A percentile compares a stretch with the other conserved stretches of the same genome.
Conservation (phyloP, 2,329 filamentous ascomycete genomes). For the Talaromyces sp. region DNA sequence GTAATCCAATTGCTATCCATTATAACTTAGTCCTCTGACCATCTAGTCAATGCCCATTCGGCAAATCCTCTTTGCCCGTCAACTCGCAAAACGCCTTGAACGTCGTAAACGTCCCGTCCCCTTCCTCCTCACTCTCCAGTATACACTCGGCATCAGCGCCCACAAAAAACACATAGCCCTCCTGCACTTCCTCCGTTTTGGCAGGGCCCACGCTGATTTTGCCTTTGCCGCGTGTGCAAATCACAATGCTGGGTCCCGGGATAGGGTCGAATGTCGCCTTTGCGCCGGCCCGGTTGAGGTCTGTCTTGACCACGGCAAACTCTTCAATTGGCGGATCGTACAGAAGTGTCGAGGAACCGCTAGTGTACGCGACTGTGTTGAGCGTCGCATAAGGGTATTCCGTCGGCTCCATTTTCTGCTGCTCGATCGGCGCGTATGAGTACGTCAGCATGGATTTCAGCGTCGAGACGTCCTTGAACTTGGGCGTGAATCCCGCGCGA, state of each 20-base stretch:
- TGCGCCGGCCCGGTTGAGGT: constrained; percentile 62
- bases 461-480: constrained; percentile 93
- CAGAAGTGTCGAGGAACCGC: constrained; percentile 63
- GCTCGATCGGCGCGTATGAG: constrained; percentile 85
- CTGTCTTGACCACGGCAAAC: constrained; percentile 80
- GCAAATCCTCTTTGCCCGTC: constrained; percentile 43
- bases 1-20: background rate
- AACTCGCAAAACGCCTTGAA: constrained; percentile 96
- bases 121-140: constrained; percentile 61
- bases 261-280: constrained; percentile 87
- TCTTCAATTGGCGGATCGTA: constrained; percentile 98
- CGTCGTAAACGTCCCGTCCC: constrained; percentile 69
- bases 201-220: constrained; percentile 73
- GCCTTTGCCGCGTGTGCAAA: constrained; percentile 79
- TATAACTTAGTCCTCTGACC: background rate
- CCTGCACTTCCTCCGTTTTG: constrained; percentile 67
- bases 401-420: constrained; percentile 84
- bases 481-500: constrained; percentile 92
- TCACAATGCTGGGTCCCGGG: constrained; percentile 83
- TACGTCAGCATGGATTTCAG: constrained; percentile 91
- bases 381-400: constrained; percentile 83
- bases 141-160: constrained; percentile 81
- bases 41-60: constrained; percentile 26
- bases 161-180: constrained; percentile 75
- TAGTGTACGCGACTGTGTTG: constrained; percentile 76